Conservation (phyloP, 2,329 filamentous ascomycete genomes). For the Trichoderma sp. region DNA sequence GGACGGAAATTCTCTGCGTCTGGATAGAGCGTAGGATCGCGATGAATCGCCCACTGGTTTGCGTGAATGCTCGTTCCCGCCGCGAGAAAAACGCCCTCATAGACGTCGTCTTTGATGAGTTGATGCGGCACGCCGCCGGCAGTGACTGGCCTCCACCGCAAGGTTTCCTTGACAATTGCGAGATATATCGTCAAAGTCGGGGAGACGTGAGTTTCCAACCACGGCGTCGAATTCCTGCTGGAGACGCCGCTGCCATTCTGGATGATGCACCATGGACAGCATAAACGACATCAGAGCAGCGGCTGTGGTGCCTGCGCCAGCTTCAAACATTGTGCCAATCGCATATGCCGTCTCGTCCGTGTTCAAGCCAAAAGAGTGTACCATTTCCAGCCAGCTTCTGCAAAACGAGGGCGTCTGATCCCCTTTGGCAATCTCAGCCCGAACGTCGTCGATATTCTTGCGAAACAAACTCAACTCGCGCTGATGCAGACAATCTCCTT, state of each 20-base stretch:
- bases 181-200: slow-evolving; percentile 51
- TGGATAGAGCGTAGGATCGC: slow-evolving; percentile 60
- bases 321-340: slow-evolving; percentile 43
- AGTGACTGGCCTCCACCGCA: slow-evolving; percentile 57
- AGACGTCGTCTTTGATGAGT: slow-evolving; percentile 52
- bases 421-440: slow-evolving; percentile 44
- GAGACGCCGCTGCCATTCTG: slow-evolving; percentile 54
- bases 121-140: slow-evolving; percentile 46
- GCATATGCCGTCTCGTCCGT: background rate
- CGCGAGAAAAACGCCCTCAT: slow-evolving; percentile 51
- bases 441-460: slow-evolving; percentile 42
- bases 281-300: slow-evolving; percentile 54
- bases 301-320: slow-evolving; percentile 53
- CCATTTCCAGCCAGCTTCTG: slow-evolving; percentile 45
- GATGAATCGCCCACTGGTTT: slow-evolving; percentile 52
- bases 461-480: slow-evolving; percentile 32
- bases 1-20: slow-evolving; percentile 64
- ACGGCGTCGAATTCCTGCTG: slow-evolving; percentile 61
- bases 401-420: slow-evolving; percentile 53
- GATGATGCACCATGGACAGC: slow-evolving; percentile 55
- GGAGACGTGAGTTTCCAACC: slow-evolving; percentile 53
- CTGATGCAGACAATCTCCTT: slow-evolving; percentile 13
- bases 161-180: slow-evolving; percentile 58
- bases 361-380: background rate
- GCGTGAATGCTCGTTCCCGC: slow-evolving; percentile 35